Conservation (phyloP, 2,329 filamentous ascomycete genomes). For the Myotisia sp. region DNA sequence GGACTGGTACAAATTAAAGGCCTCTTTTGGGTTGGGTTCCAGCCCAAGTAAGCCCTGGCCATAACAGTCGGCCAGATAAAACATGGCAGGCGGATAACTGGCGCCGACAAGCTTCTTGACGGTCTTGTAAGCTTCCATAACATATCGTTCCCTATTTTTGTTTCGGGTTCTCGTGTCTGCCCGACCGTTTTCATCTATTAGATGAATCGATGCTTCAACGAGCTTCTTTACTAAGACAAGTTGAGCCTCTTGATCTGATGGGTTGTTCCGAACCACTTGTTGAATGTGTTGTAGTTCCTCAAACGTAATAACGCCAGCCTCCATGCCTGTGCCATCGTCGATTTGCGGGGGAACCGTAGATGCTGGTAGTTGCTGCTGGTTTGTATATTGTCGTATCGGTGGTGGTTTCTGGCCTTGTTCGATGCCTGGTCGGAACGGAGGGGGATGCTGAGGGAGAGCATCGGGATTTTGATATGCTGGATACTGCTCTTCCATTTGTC, state of each 20-base stretch:
- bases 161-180: constrained; percentile 49
- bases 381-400: constrained; percentile 41
- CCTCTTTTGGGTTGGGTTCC: constrained; percentile 75
- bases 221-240: constrained; percentile 67
- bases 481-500: constrained; percentile 2
- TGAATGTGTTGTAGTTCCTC: constrained; percentile 66
- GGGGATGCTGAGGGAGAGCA: constrained; percentile 41
- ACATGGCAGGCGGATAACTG: constrained; percentile 76
- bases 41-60: constrained; percentile 67
- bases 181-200: constrained; percentile 62
- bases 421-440: constrained; percentile 40
- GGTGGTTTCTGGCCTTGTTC: constrained; percentile 33
- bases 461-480: constrained; percentile 33
- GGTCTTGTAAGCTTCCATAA: constrained; percentile 75
- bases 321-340: not conserved
- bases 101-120: constrained; percentile 69
- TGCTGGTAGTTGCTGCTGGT: constrained; percentile 25
- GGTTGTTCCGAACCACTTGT: constrained; percentile 52
- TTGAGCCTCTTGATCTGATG: constrained; percentile 56
- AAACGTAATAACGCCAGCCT: constrained; percentile 43
- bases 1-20: constrained; percentile 83
- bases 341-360: constrained; percentile 8
- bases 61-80: constrained; percentile 79
- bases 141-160: constrained; percentile 64
- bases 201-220: constrained; percentile 65